Evolutionary conservation across 2,329 filamentous ascomycete genomes (phyloP).

Genomic region (Cladophialophora carrionii): DNA sequence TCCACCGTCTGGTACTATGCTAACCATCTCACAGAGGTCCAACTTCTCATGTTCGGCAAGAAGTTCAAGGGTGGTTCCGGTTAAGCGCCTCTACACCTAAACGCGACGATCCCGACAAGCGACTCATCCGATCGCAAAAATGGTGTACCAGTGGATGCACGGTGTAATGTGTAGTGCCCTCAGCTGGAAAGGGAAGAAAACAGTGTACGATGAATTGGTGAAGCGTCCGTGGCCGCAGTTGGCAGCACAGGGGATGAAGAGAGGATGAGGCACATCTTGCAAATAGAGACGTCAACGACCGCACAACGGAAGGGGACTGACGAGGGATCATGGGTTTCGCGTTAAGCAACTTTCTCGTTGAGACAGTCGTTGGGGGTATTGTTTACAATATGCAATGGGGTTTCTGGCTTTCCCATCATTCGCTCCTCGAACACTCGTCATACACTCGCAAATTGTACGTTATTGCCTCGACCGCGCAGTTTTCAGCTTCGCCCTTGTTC

Average conservation of each 20-base stretch:
- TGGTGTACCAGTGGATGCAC: not conserved
- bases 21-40: conserved; percentile 46
- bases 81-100: conserved; percentile 38
- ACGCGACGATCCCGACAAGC: conserved; percentile 20
- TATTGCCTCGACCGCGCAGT: conserved; percentile 38
- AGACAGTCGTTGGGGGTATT: conserved; percentile 17
- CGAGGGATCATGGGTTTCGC: conserved; percentile 11
- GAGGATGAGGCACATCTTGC: conserved; percentile 23
- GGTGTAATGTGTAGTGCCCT: conserved; percentile 21
- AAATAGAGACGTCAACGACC: conserved; percentile 30
- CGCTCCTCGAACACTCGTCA: conserved; percentile 10
- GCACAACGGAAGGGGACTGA: conserved; percentile 15
- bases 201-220: conserved; percentile 20
- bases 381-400: conserved; percentile 23
- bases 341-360: conserved; percentile 14
- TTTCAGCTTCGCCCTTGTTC: not conserved
- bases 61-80: conserved; percentile 73
- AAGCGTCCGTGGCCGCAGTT: conserved; percentile 1
- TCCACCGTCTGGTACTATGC: not conserved
- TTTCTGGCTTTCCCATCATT: conserved; percentile 25
- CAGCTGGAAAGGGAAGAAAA: conserved; percentile 22
- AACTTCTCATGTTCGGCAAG: conserved; percentile 99
- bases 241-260: conserved; percentile 13
- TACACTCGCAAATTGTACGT: conserved; percentile 51
- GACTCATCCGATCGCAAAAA: conserved; percentile 13